Base-by-base conservation (phyloP, 805 yeast species). In the Candida gorgasii region DNA sequence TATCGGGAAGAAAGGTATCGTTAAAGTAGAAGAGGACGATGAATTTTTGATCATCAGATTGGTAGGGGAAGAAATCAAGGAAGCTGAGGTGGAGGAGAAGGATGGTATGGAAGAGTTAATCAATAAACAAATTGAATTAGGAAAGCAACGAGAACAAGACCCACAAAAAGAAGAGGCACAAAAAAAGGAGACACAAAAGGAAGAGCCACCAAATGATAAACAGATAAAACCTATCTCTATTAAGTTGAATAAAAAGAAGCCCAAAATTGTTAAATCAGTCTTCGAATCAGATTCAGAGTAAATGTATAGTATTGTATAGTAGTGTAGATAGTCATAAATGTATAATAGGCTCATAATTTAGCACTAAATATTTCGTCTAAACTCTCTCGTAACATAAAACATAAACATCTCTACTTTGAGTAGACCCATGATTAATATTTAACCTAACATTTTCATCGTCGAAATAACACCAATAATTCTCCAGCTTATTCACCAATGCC, bases 381-480 rank as follows among this genome's bases (percentile, higher is more conserved):
- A 58, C 48, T 42, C 71, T 49, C 47, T 80, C 83, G 53, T 86
- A 86, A 59, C 86, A 84, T 52, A 86, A 61, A 15, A 86, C 82
- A 57, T 85, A 86, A 1, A 80, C 89, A 45, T 82, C 84, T 39
- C 74, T 69, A 30, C 83, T 75, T 27, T 76, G 75, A 39, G 61
- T 58, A 13, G 69, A 69, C 24, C 79, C 84, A 50, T 79, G 83
- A 6, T 64, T 54, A 16, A 70, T 54, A 48, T 70, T 71, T 35
- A 59, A 48, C 53, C 73, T 68, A 29, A 76, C 76, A 32, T 63
- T 67, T 39, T 85, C 92, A 60, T 86, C 95, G 57, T 86, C 92
- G 59, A 86, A 86, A 47, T 75, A 75, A 48, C 83, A 80, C 93
- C 93, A 86, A 50, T 69, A 67, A 24, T 81, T 81, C 12, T 42